These are phyloP conservation scores for Cutaneotrichosporon curvatum DNA, from an alignment of 1,284 basidiomycete genomes.

Conservation along the genomic window DNA sequence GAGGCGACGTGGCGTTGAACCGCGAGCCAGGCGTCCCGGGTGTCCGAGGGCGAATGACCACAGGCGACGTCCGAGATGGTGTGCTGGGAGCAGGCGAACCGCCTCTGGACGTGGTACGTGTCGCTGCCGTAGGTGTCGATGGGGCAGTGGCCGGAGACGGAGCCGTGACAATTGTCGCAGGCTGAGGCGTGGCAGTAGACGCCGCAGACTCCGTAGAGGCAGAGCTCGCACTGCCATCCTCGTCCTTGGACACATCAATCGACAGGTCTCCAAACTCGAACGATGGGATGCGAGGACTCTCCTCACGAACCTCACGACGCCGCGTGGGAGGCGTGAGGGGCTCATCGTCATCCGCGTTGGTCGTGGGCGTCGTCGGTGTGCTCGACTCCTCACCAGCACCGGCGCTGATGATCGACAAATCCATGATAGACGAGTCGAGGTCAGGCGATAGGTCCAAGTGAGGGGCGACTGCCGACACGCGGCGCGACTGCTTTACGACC, in stretches of 20 bases:
- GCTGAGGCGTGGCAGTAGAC: slow-evolving; percentile 4
- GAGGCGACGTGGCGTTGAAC: slow-evolving; percentile 5
- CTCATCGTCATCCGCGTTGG: slow-evolving; percentile 14
- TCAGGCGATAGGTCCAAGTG: slow-evolving; percentile 3
- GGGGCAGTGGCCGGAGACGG: background rate
- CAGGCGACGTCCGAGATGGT: background rate
- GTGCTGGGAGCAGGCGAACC: slow-evolving; percentile 1
- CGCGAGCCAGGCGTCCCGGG: slow-evolving; percentile 3
- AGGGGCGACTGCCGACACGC: slow-evolving; percentile 6
- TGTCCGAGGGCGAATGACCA: too few species aligned
- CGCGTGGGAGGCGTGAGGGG: slow-evolving; percentile 33
- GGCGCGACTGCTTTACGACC: background rate
- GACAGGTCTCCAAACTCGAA: slow-evolving; percentile 37
- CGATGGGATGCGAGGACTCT: slow-evolving; percentile 38
- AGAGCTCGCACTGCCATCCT: background rate
- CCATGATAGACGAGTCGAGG: background rate
- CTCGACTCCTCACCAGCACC: background rate
- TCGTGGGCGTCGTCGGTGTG: background rate
- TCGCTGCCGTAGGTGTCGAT: background rate
- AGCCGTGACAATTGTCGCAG: slow-evolving; percentile 3
- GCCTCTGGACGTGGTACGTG: background rate
- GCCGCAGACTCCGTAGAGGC: background rate
- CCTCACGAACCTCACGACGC: slow-evolving; percentile 10
- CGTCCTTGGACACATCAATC: slow-evolving; percentile 6
- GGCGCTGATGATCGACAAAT: background rate